A percentile compares a stretch with the other conserved stretches of the same genome.
These are phyloP conservation scores for Tieghemostelium lacteum DNA, from an alignment of 78 protist species.

Conservation along the genomic window DNA sequence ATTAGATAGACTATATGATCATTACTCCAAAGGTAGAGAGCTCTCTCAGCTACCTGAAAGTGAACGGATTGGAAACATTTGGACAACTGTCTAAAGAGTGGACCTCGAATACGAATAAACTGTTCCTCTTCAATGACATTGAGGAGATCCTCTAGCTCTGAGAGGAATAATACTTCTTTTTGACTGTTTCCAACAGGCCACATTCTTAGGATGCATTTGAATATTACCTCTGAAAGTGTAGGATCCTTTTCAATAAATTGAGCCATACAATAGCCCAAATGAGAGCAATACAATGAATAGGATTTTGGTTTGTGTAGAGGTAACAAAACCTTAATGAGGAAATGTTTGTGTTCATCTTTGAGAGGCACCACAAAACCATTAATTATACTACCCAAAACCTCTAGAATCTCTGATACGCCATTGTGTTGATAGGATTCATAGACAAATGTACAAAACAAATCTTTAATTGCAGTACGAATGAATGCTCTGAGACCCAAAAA, in stretches of 20 bases:
- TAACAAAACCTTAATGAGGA: conserved; percentile 85
- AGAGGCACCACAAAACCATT: conserved; percentile 98
- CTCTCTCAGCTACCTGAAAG: conserved; percentile 78
- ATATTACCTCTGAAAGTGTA: conserved; percentile 15
- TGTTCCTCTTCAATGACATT: conserved; percentile 18
- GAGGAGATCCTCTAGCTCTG: conserved; percentile 62
- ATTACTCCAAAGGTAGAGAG: conserved; percentile 62
- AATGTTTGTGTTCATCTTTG: conserved; percentile 95
- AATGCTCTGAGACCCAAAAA: conserved; percentile 93
- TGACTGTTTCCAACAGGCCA: conserved; percentile 81
- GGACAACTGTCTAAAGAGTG: conserved; percentile 52
- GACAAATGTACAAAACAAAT: conserved; percentile 90
- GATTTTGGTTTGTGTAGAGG: conserved; percentile 92
- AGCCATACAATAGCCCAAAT: conserved; percentile 75
- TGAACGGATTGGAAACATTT: conserved; percentile 64
- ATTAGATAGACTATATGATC: conserved; percentile 60
- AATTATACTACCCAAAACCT: conserved; percentile 93
- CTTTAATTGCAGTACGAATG: conserved; percentile 91
- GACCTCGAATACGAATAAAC: conserved; percentile 11
- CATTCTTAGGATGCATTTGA: conserved; percentile 24
- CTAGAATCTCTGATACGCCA: conserved; percentile 96
- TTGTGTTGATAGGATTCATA: conserved; percentile 92
- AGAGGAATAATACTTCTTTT: conserved; percentile 69
- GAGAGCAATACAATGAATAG: conserved; percentile 65
- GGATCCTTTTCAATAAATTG: conserved; percentile 79